Base-by-base conservation (phyloP, 2,329 filamentous ascomycete species). In the Graphilbum fragrans region DNA sequence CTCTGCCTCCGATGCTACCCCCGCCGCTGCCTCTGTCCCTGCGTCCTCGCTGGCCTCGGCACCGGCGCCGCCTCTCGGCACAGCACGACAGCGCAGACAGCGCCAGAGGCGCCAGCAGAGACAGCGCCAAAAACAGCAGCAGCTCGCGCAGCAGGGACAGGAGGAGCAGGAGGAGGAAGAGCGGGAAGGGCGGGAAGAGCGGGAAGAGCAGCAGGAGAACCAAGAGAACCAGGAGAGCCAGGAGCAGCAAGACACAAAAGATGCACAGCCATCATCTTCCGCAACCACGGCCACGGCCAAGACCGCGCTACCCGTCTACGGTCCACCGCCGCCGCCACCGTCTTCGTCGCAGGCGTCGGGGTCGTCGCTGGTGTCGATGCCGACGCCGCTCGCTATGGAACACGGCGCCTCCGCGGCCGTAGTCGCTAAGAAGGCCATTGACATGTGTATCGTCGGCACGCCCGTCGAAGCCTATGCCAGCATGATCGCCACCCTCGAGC, bases 71-170 rank as follows among this genome's bases (percentile, higher is more conserved):
- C 48, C 47, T 8, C 40, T 45, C 2, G 48, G 48, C 14, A 50
- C 48, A 3, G 45, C 48, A 1, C 46, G 48, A 3, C 48, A 50
- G 35, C 46, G 48, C 1, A 50, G 49, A 36, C 48, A 50, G 35
- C 45, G 48, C 11, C 46, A 47, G 42, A 50, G 49, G 27, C 48
- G 48, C 3, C 46, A 47, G 39, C 48, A 45, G 41, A 25, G 47
- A 4, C 46, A 47, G n/a, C n/a, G n/a, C n/a, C n/a, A n/a, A n/a
- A n/a, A n/a, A n/a, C n/a, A n/a, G n/a, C n/a, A n/a, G n/a, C n/a
- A n/a, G n/a, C n/a, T n/a, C n/a, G n/a, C n/a, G n/a, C n/a, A n/a
- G 45, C 42, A 49, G 29, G 45, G 48, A 18, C 43, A 46, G 41
- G 47, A 45, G 23, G 38, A 41, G 32, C 46, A 49, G 12, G 46